Evolutionary conservation across 2,329 filamentous ascomycete species (phyloP), one percentile per base, ranked within the genome.

Genomic region (Colletotrichum neosansevieriae): DNA sequence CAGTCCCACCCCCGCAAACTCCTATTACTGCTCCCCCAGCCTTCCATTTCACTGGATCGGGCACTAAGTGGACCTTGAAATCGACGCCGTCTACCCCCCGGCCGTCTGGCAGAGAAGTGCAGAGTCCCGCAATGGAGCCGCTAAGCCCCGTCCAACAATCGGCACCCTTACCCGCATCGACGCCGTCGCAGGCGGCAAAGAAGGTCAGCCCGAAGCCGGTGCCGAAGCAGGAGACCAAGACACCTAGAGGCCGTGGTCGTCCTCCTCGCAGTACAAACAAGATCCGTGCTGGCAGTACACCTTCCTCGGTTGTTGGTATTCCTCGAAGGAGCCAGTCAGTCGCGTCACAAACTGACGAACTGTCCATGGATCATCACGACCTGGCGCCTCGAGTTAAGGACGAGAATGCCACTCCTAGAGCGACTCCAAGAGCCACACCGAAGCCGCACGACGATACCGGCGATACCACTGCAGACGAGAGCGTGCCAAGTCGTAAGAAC

Each of bases 41-140:
- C 72, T 77, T 72, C 70, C 58, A 79, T 47, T 69, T 79, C 56
- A 74, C 78, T 64, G 77, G 80, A 44, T 75, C 79, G 66, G 87
- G 86, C 50, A 91, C 89, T 0, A 86, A 85, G 73, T 91, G 89
- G 88, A 86, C 82, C 2, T 79, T 85, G 15, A 82, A 81, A 5
- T 84, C 86, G 6, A 88, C 87, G 1, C 85, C 87, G 4, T 87
- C 87, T 4, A 91, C 89, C 1, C 89, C 89, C 2, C 75, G 77
- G 17, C 80, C 78, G 10, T 71, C 77, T 11, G 72, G 67, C 17
- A 66, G 38, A 61, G 82, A 83, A 53, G 76, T 81, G 15, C 80
- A 82, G 38, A 87, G 86, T 66, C 89, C 89, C 3, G 82, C 83
- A 3, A 84, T 81, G 65, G 89, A 91, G 71, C 87, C 87, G 0